Conservation (phyloP, 768 basidiomycete genomes). For the Rhodotorula babjevae region DNA sequence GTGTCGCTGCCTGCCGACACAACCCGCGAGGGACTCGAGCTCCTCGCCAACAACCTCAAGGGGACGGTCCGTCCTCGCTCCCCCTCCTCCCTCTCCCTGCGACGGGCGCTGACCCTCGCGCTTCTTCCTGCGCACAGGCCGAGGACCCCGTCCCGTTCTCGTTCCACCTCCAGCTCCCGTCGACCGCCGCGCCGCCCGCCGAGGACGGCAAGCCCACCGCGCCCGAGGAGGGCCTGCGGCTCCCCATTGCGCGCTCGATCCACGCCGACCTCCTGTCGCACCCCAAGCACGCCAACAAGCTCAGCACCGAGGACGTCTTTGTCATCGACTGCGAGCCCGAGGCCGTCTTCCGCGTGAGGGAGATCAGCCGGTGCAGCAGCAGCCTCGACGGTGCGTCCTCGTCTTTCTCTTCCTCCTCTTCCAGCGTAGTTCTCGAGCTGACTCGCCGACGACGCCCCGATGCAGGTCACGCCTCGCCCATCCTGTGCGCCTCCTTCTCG, state of each 20-base stretch:
- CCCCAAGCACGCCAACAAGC: conserved; percentile 59
- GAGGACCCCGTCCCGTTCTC: conserved; percentile 89
- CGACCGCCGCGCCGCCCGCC: conserved; percentile 44
- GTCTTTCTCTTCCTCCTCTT: neutral
- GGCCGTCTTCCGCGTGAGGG: conserved; percentile 87
- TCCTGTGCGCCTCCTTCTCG: conserved; percentile 90
- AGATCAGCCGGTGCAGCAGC: conserved; percentile 81
- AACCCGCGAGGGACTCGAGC: conserved; percentile 73
- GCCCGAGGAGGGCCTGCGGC: conserved; percentile 51
- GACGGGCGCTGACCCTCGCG: neutral
- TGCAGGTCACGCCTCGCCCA: conserved; percentile 82
- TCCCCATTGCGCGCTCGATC: conserved; percentile 64
- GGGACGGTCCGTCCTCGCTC: conserved; percentile 59
- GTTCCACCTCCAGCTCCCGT: conserved; percentile 75
- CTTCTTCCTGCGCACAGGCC: neutral
- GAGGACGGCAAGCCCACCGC: neutral
- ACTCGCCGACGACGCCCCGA: neutral
- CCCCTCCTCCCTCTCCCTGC: neutral
- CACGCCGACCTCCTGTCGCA: conserved; percentile 62
- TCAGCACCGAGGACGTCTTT: conserved; percentile 74
- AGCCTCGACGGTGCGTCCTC: conserved; percentile 37
- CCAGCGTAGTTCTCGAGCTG: neutral
- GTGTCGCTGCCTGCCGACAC: conserved; percentile 86
- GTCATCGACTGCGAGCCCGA: conserved; percentile 88
- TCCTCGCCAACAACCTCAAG: conserved; percentile 79